Conservation (phyloP, 768 basidiomycete genomes). For the Auricularia cornea region DNA sequence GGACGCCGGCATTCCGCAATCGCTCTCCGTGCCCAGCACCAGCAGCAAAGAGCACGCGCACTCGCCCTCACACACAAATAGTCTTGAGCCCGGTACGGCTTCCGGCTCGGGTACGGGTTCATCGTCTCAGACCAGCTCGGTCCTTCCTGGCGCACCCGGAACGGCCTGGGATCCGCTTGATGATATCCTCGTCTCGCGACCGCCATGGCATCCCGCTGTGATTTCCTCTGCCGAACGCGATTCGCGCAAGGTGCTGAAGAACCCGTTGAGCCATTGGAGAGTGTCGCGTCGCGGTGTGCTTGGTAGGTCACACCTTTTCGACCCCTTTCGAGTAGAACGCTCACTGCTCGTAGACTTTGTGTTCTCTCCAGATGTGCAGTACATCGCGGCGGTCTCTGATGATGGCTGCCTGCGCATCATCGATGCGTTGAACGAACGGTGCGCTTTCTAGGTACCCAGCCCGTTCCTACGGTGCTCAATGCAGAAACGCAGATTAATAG, state of each 20-base stretch:
- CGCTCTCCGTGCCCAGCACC: conserved; percentile 1
- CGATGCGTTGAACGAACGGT: conserved; percentile 83
- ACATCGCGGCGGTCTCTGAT: conserved; percentile 83
- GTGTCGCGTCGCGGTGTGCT: conserved; percentile 63
- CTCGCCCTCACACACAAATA: not conserved
- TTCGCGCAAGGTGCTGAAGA: conserved; percentile 34
- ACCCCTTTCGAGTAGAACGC: not conserved
- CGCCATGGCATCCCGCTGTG: conserved; percentile 75
- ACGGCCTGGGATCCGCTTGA: conserved; percentile 71
- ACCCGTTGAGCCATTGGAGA: conserved; percentile 88
- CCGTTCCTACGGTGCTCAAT: not conserved
- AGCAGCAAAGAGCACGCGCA: not conserved
- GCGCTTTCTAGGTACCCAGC: conserved; percentile 17
- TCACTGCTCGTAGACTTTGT: conserved; percentile 55
- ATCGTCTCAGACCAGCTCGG: not conserved
- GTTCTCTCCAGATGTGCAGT: conserved; percentile 89
- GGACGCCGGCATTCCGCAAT: conserved; percentile 17
- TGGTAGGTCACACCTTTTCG: conserved; percentile 36
- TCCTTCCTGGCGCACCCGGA: conserved; percentile 14
- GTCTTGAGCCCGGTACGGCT: not conserved
- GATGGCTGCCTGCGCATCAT: conserved; percentile 89
- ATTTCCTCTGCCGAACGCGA: not conserved
- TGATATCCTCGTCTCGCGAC: conserved; percentile 70
- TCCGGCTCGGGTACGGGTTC: not conserved
- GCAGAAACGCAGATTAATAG: conserved; percentile 63